These are phyloP conservation scores for Camelina sativa DNA, from an alignment of 345 rosid species.

Conservation along the genomic window DNA sequence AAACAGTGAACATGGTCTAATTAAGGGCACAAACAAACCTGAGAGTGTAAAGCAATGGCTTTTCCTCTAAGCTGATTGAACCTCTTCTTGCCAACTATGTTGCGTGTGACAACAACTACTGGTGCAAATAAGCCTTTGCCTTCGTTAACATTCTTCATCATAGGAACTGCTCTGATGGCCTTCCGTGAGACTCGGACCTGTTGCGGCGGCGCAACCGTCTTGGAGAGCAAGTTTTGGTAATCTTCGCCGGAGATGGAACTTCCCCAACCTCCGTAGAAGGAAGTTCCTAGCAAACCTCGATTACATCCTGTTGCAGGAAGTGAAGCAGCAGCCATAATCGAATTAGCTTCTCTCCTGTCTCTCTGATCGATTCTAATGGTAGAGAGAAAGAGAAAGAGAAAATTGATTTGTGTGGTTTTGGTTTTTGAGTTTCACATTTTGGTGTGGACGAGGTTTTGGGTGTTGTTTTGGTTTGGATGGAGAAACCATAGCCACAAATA, in stretches of 20 bases:
- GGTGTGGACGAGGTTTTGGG: slow-evolving; percentile 41
- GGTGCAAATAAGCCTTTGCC: slow-evolving; percentile 97
- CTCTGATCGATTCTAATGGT: slow-evolving; percentile 1
- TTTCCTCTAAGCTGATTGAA: slow-evolving; percentile 96
- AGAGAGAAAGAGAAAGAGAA: slow-evolving; percentile 11
- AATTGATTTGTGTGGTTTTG: slow-evolving; percentile 30
- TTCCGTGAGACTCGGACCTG: slow-evolving; percentile 51
- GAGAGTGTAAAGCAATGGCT: slow-evolving; percentile 97
- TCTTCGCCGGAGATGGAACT: slow-evolving; percentile 58
- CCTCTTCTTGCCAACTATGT: slow-evolving; percentile 76
- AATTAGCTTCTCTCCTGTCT: not conserved
- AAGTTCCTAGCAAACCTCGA: slow-evolving; percentile 45
- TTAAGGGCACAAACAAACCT: slow-evolving; percentile 49
- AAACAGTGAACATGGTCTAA: too few species aligned
- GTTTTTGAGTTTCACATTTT: slow-evolving; percentile 18
- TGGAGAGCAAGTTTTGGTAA: slow-evolving; percentile 41
- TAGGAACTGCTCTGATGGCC: slow-evolving; percentile 55
- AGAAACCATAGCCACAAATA: slow-evolving; percentile 41
- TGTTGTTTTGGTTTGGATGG: slow-evolving; percentile 37
- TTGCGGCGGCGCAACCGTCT: slow-evolving; percentile 45
- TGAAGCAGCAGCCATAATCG: slow-evolving; percentile 53
- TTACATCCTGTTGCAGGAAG: slow-evolving; percentile 50
- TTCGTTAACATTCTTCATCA: slow-evolving; percentile 93
- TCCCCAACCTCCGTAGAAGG: slow-evolving; percentile 68
- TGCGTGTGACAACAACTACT: slow-evolving; percentile 68